Conservation (phyloP, 768 basidiomycete species). For the Phylloporus rhodoxanthus region DNA sequence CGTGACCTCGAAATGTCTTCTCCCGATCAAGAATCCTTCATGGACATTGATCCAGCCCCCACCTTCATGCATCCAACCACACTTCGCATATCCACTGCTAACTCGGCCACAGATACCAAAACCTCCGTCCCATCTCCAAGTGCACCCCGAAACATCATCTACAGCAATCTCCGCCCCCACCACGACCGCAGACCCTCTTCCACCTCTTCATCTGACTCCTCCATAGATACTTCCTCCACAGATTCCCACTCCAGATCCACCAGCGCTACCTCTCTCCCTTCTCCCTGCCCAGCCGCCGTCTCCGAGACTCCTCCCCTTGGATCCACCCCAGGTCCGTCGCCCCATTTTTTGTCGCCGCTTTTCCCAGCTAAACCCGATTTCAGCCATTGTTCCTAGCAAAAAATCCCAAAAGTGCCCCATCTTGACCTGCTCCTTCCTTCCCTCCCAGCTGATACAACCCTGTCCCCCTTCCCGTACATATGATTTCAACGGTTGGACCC, state of each 20-base stretch:
- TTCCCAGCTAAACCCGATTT: slow-evolving; percentile 4
- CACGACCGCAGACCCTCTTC: slow-evolving; percentile 32
- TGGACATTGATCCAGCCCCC: slow-evolving; percentile 24
- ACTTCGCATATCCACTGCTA: slow-evolving; percentile 28
- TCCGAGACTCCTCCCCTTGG: slow-evolving; percentile 3
- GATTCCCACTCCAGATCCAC: slow-evolving; percentile 19
- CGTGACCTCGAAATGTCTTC: slow-evolving; percentile 27
- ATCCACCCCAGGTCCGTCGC: slow-evolving; percentile 2
- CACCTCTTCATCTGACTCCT: slow-evolving; percentile 22
- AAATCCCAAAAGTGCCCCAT: slow-evolving; percentile 26
- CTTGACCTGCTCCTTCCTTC: slow-evolving; percentile 48
- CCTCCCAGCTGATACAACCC: slow-evolving; percentile 39
- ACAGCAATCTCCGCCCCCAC: background rate
- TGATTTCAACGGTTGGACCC: slow-evolving; percentile 19
- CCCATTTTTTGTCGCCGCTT: background rate
- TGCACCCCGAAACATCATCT: slow-evolving; percentile 12
- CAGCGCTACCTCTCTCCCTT: slow-evolving; percentile 27
- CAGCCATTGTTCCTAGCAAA: slow-evolving; percentile 6
- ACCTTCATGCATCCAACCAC: slow-evolving; percentile 37
- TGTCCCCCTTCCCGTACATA: slow-evolving; percentile 15
- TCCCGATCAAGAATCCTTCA: slow-evolving; percentile 24
- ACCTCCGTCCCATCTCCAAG: slow-evolving; percentile 8
- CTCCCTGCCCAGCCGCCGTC: slow-evolving; percentile 8
- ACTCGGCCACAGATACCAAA: slow-evolving; percentile 6
- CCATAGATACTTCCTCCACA: slow-evolving; percentile 20